Base-by-base conservation (phyloP, 2,329 filamentous ascomycete species). In the Phyllosticta citribraziliensis region DNA sequence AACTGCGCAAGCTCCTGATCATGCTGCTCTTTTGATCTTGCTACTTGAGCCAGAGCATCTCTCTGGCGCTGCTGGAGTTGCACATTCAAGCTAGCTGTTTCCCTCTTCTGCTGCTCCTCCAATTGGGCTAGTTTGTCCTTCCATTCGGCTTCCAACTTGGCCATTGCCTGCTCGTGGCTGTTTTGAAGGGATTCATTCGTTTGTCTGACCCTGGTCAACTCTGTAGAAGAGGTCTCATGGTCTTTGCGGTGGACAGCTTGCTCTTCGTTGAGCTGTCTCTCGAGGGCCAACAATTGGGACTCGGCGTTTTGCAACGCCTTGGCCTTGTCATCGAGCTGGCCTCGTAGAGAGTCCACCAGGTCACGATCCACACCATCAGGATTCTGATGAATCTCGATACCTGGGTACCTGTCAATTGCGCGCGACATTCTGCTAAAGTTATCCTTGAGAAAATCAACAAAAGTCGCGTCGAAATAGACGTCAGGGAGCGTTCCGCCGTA, bases 381-480 rank as follows among this genome's bases (percentile, higher is more conserved):
- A 11, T 92, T 89, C 61, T 91, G 80, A 11, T 94, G 83, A 4
- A 62, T 62, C 71, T 99, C 94, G 63, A 95, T 79, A 1, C 87
- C 90, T 0, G 94, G 94, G 64, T 96, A 90, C 63, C 93, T 86
- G 73, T 99, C 94, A 67, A 99, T 89, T 14, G 91, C 89, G 64
- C 91, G 85, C 50, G 88, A 78, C 62, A 97, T 77, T 9, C 92
- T 87, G 68, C 89, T 93, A 71, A 95, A 97, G 70, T 96, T 96
- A 69, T 97, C 92, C 70, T 97, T 97, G 68, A 97, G 84, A 68
- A 97, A 96, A 63, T 97, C 89, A 60, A 99, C 86, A 73, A 97
- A 97, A 0, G 84, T 84, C 55, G 84, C 81, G 67, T 96, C 91
- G 65, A 97, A 94, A 70, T 85, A 95, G 0, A 96, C 88, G 57